phyloP scores from a whole-genome alignment of 106 monocot genomes.

The Allium sativum region DNA sequence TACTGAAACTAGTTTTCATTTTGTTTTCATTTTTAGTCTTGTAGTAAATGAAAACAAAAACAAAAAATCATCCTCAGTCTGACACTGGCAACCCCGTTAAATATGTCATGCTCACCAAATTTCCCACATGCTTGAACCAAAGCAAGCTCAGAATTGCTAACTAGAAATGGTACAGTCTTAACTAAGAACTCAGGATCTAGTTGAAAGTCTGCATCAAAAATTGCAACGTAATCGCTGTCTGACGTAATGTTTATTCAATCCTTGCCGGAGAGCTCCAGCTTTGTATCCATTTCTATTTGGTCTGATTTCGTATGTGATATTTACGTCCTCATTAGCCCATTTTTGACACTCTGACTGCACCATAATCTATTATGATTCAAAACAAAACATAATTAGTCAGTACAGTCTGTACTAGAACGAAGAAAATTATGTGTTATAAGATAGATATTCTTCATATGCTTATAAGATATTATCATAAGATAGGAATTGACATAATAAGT shows the following conservation, averaged over 20 bases:
- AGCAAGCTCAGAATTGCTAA: constrained; percentile 37
- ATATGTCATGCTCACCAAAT: constrained; percentile 24
- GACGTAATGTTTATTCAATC: constrained; percentile 44
- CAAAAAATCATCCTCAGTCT: too few relatives aligned
- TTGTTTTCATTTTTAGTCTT: too few relatives aligned
- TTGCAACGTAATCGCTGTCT: constrained; percentile 41
- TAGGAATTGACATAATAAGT: too few relatives aligned
- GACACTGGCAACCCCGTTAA: background rate
- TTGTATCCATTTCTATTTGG: constrained; percentile 57
- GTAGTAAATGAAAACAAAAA: too few relatives aligned
- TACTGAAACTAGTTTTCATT: too few relatives aligned
- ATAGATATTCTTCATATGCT: too few relatives aligned
- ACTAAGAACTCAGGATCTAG: constrained; percentile 46
- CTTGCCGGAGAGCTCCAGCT: constrained; percentile 62
- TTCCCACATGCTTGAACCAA: constrained; percentile 63
- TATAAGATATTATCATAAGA: too few relatives aligned
- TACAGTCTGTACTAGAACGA: too few relatives aligned
- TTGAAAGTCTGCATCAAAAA: constrained; percentile 73
- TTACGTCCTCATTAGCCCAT: constrained; percentile 49
- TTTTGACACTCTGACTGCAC: constrained; percentile 47
- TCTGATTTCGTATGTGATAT: constrained; percentile 47
- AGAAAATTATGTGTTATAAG: too few relatives aligned
- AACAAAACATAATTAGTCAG: background rate
- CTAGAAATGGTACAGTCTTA: constrained; percentile 41
- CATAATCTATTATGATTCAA: constrained; percentile 17